A percentile compares a stretch with the other conserved stretches of the same genome.
phyloP scores from a whole-genome alignment of 495 filamentous ascomycete genomes.

The Corynascus novoguineensis region DNA sequence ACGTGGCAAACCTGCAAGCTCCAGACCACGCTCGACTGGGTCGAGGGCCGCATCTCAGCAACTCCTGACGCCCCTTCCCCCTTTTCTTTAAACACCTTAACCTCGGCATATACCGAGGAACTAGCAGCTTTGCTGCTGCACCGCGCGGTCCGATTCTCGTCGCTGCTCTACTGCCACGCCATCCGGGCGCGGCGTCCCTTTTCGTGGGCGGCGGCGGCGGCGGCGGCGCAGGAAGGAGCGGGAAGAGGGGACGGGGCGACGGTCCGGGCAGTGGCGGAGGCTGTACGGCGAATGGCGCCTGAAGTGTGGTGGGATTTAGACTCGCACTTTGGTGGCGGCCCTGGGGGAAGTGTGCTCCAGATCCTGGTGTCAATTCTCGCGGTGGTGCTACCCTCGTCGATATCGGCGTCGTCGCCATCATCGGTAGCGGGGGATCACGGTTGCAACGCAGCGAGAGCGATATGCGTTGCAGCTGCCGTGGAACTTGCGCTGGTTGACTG shows the following conservation, averaged over 20 bases:
- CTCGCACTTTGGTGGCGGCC: too few species aligned
- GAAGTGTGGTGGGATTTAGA: slow-evolving; percentile 3
- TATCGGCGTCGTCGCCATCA: too few species aligned
- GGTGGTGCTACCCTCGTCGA: background rate
- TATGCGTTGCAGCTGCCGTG: slow-evolving; percentile 12
- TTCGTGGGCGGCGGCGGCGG: background rate
- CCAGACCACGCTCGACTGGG: slow-evolving; percentile 11
- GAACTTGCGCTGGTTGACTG: slow-evolving; percentile 10
- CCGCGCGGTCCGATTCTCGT: slow-evolving; percentile 3
- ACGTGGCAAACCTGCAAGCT: slow-evolving; percentile 11
- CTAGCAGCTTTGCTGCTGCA: background rate
- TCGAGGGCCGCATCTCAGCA: slow-evolving; percentile 11
- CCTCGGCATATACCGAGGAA: background rate
- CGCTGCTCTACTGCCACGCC: slow-evolving; percentile 15
- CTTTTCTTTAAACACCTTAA: background rate
- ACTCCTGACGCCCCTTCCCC: too few species aligned
- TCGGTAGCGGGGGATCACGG: too few species aligned
- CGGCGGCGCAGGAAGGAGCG: too few species aligned
- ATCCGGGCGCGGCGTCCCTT: slow-evolving; percentile 4
- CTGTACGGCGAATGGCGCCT: slow-evolving; percentile 1
- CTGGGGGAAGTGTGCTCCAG: background rate
- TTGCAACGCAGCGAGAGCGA: background rate
- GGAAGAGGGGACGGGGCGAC: too few species aligned
- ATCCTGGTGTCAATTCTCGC: slow-evolving; percentile 9
- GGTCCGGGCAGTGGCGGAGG: slow-evolving; percentile 1